These are phyloP conservation scores for Calocera cornea DNA, from an alignment of 768 basidiomycete species.

Conservation along the genomic window DNA sequence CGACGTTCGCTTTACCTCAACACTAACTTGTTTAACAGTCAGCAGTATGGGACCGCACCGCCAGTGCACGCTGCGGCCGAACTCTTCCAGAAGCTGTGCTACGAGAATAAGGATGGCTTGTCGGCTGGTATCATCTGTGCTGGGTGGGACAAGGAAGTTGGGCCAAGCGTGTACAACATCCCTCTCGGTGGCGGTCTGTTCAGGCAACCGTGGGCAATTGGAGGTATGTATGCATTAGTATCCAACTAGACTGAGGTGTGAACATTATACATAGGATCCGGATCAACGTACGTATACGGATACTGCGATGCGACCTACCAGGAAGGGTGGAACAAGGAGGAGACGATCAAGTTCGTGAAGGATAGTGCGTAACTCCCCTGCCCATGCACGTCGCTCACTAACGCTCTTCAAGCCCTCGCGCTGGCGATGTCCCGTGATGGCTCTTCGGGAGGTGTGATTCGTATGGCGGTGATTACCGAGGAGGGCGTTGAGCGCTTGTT, in stretches of 20 bases:
- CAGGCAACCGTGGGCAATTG: slow-evolving; percentile 97
- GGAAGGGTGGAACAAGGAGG: slow-evolving; percentile 79
- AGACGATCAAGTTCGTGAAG: slow-evolving; percentile 87
- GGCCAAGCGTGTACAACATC: slow-evolving; percentile 92
- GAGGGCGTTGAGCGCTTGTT: slow-evolving; percentile 85
- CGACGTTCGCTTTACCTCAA: neutral
- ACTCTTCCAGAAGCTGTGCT: slow-evolving; percentile 76
- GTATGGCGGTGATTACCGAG: slow-evolving; percentile 93
- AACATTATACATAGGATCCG: slow-evolving; percentile 47
- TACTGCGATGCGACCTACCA: slow-evolving; percentile 97
- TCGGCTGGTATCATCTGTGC: slow-evolving; percentile 94
- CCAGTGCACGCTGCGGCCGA: slow-evolving; percentile 71
- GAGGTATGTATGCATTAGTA: slow-evolving; percentile 41
- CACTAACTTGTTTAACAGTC: slow-evolving; percentile 33
- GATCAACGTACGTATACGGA: slow-evolving; percentile 95
- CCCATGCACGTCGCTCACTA: neutral
- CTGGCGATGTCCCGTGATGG: slow-evolving; percentile 97
- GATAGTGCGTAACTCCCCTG: slow-evolving; percentile 58
- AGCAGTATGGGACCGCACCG: slow-evolving; percentile 45
- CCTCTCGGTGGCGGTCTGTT: slow-evolving; percentile 94
- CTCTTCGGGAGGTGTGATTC: slow-evolving; percentile 92
- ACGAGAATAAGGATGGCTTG: slow-evolving; percentile 80
- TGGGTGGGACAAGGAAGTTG: slow-evolving; percentile 86
- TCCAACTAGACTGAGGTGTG: neutral
- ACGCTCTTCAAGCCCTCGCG: slow-evolving; percentile 49